phyloP scores from a whole-genome alignment of 2,329 filamentous ascomycete species.

The Fusarium hostae region DNA sequence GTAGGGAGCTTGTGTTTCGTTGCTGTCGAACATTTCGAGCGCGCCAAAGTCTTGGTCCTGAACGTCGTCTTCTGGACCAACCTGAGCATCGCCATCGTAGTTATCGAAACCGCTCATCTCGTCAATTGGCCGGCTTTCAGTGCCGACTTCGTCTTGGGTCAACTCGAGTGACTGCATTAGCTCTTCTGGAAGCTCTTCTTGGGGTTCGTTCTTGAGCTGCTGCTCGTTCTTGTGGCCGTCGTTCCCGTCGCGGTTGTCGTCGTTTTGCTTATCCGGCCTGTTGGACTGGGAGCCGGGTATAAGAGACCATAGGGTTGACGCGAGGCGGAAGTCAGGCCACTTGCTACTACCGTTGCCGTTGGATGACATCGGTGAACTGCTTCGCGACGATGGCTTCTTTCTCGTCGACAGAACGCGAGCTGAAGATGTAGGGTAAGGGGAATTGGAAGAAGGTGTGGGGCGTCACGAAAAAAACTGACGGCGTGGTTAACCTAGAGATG shows the following conservation, averaged over 20 bases:
- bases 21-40: slow-evolving; percentile 55
- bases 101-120: slow-evolving; percentile 42
- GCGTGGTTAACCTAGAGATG: slow-evolving; percentile 36
- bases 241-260: slow-evolving; percentile 31
- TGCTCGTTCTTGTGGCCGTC: slow-evolving; percentile 35
- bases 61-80: slow-evolving; percentile 34
- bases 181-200: slow-evolving; percentile 30
- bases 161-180: slow-evolving; percentile 23
- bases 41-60: slow-evolving; percentile 50
- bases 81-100: slow-evolving; percentile 41
- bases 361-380: slow-evolving; percentile 44
- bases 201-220: slow-evolving; percentile 27
- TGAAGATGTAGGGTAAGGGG: slow-evolving; percentile 43
- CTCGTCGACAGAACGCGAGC: slow-evolving; percentile 25
- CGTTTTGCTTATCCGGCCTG: slow-evolving; percentile 38
- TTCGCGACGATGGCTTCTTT: slow-evolving; percentile 32
- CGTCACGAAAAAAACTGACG: slow-evolving; percentile 43
- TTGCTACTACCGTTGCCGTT: slow-evolving; percentile 40
- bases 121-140: slow-evolving; percentile 39
- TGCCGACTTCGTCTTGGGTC: slow-evolving; percentile 38
- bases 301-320: slow-evolving; percentile 47
- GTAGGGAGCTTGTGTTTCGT: slow-evolving; percentile 46
- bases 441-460: slow-evolving; percentile 42
- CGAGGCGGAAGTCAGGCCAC: slow-evolving; percentile 50
- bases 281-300: slow-evolving; percentile 44